phyloP scores from a whole-genome alignment of 2,329 filamentous ascomycete species.

The Aspergillus aculeatus region DNA sequence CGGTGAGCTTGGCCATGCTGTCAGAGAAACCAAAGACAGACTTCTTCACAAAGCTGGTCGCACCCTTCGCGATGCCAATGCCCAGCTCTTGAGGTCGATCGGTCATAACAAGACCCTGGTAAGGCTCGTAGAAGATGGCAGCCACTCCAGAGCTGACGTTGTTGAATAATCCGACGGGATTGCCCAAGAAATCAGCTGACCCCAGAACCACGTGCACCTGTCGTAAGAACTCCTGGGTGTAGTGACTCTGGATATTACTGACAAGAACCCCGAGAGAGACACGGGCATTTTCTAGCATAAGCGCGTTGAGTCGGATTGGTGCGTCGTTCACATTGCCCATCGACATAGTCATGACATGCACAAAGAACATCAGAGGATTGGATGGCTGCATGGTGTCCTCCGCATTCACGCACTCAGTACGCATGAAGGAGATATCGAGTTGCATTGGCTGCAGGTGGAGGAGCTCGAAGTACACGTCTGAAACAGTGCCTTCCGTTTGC shows the following conservation, averaged over 20 bases:
- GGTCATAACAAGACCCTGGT: slow-evolving; percentile 94
- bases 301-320: slow-evolving; percentile 85
- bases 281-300: slow-evolving; percentile 92
- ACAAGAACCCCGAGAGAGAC: slow-evolving; percentile 82
- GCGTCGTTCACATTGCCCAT: slow-evolving; percentile 99
- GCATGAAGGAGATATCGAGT: slow-evolving; percentile 92
- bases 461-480: slow-evolving; percentile 97
- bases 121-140: slow-evolving; percentile 98
- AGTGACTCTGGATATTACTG: slow-evolving; percentile 87
- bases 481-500: slow-evolving; percentile 74
- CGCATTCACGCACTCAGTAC: slow-evolving; percentile 92
- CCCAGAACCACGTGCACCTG: slow-evolving; percentile 97
- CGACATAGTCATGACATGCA: slow-evolving; percentile 98
- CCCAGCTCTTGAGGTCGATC: slow-evolving; percentile 94
- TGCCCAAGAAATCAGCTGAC: slow-evolving; percentile 95
- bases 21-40: slow-evolving; percentile 96
- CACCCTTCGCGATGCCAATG: slow-evolving; percentile 91
- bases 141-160: slow-evolving; percentile 96
- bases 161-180: slow-evolving; percentile 96
- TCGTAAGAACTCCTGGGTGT: slow-evolving; percentile 92
- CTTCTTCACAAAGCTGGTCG: slow-evolving; percentile 97
- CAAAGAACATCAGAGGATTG: slow-evolving; percentile 97
- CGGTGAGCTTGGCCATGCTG: slow-evolving; percentile 96
- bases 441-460: slow-evolving; percentile 98
- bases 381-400: slow-evolving; percentile 88